Percentiles rank a stretch among this genome's conserved stretches.
phyloP scores from a whole-genome alignment of 2,329 filamentous ascomycete genomes.

The Ceratocystis lukuohia region DNA sequence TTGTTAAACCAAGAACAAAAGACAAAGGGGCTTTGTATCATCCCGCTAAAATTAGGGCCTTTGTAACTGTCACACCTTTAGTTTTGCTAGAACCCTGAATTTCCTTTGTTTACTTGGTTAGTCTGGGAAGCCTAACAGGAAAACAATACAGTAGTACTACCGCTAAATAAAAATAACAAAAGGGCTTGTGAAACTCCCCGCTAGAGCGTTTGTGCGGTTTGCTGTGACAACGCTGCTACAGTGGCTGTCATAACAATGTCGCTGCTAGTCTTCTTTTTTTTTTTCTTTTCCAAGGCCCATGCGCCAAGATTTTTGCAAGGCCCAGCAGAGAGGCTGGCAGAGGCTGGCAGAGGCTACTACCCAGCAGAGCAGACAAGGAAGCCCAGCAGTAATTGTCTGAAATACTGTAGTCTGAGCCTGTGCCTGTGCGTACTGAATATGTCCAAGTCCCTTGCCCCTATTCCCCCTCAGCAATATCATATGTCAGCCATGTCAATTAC shows the following conservation, averaged over 20 bases:
- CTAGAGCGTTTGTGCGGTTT: not conserved
- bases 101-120: not conserved
- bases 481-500: too few relatives aligned
- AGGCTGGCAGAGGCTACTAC: not conserved
- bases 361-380: not conserved
- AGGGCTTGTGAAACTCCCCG: constrained; percentile 3
- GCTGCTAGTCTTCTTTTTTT: not conserved
- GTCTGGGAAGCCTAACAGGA: not conserved
- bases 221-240: constrained; percentile 7
- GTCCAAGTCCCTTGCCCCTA: not conserved
- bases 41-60: not conserved
- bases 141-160: not conserved
- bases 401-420: not conserved
- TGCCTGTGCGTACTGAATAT: not conserved
- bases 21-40: not conserved
- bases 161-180: not conserved
- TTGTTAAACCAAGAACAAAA: not conserved
- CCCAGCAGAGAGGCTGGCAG: not conserved
- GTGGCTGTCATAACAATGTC: constrained; percentile 1
- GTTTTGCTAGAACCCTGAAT: not conserved
- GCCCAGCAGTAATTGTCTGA: not conserved
- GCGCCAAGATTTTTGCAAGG: not conserved
- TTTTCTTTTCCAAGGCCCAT: not conserved
- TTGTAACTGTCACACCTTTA: not conserved
- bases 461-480: too few relatives aligned